These are phyloP conservation scores for Dendrobium officinale DNA, from an alignment of 106 monocot genomes.

Conservation along the genomic window DNA sequence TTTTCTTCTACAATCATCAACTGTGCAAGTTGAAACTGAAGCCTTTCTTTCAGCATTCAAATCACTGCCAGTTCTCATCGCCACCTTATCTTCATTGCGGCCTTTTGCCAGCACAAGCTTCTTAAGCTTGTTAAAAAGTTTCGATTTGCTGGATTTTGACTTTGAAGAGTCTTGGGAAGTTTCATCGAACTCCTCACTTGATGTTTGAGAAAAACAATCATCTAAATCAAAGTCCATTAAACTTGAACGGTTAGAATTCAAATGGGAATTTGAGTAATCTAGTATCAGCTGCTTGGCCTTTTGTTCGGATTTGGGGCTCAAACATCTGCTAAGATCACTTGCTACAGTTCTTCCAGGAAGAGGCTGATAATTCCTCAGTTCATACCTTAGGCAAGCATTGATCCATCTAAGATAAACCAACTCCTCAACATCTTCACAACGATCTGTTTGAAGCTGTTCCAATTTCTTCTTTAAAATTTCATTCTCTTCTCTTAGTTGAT, in stretches of 20 bases:
- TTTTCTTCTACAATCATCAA: conserved; percentile 25
- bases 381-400: conserved; percentile 84
- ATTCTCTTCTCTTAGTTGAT: conserved; percentile 39
- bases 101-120: conserved; percentile 51
- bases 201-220: conserved; percentile 33
- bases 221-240: conserved; percentile 38
- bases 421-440: conserved; percentile 61
- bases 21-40: conserved; percentile 21
- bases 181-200: conserved; percentile 30
- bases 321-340: conserved; percentile 46
- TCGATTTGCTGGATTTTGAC: conserved; percentile 34
- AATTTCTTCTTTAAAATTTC: conserved; percentile 41
- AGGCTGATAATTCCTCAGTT: conserved; percentile 41
- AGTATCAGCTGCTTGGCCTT: conserved; percentile 58
- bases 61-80: no score
- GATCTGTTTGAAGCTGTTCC: conserved; percentile 48
- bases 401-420: conserved; percentile 83
- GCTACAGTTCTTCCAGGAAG: conserved; percentile 32
- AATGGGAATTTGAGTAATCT: conserved; percentile 40
- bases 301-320: conserved; percentile 52
- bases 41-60: conserved; percentile 20
- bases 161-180: conserved; percentile 15
- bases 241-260: conserved; percentile 6
- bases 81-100: not conserved
- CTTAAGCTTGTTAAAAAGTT: conserved; percentile 61